Base-by-base conservation (phyloP, 495 filamentous ascomycete genomes). In the Penicillium antarcticum region DNA sequence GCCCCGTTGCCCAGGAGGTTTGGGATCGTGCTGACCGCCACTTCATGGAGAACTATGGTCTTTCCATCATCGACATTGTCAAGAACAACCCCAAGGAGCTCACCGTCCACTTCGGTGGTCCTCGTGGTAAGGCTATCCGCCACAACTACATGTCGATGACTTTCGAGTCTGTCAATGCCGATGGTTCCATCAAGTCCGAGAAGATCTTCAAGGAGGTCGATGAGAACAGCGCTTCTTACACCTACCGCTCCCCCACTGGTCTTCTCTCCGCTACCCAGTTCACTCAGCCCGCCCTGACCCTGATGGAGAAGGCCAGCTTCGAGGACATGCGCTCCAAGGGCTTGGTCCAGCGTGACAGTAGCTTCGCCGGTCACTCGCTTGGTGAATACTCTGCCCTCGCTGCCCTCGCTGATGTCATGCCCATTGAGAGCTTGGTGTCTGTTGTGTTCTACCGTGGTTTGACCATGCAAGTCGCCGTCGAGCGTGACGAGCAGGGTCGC, bases 141-240 rank as follows among this genome's bases (percentile, higher is more conserved):
- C 83, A 95, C 63, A 97, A 97, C 69, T 99, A 99, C 79, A 97
- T 97, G 91, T 84, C 92, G 24, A 99, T 99, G 94, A 97, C 95
- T 51, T 97, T 97, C 73, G 95, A 99, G 74, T 90, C 91, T 5
- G 90, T 99, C 32, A 86, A 86, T 39, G 76, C 88, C 6, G 94
- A 99, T 63, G 94, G 94, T 8, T 81, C 82, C 5, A 87, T 92
- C 73, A 97, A 96, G 71, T 96, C 95, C 1, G 94, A 98, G 76
- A 95, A 94, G 75, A 97, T 98, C 63, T 98, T 98, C 84, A 97
- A 97, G 75, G 91, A 94, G 57, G 88, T 97, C 48, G 79, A 87
- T 57, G 92, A 97, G 69, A 85, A 78, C 62, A 97, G 94, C 0
- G 86, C 87, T 2, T 96, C 89, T 0, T 97, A 97, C 77, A 97